Base-by-base conservation (phyloP, 768 basidiomycete genomes). In the Suillus sp. region DNA sequence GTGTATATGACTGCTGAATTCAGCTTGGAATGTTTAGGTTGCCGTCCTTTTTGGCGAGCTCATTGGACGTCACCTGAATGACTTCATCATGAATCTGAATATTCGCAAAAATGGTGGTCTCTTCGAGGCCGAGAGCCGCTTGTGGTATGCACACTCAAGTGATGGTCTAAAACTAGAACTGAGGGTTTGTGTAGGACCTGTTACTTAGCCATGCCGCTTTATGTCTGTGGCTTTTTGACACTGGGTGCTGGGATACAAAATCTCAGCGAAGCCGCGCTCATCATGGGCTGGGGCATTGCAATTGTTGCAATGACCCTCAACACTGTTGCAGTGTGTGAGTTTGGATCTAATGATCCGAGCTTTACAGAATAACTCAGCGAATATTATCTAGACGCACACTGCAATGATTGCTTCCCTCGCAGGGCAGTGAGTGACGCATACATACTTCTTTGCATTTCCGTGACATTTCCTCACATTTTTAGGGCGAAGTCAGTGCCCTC, bases 1-100 rank as follows among this genome's bases (percentile, higher is more conserved):
- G 18, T 51, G 9, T 18, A 3, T 18, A 18, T 50, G 16, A 18
- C 14, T 27, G 27, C 16, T 32, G 25, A 10, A 30, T 27, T 51
- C 18, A 30, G 18, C 27, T 18, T 51, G 16, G 4, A 51, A 18
- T 43, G 32, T 56, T 14, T 42, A 83, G 82, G 70, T 86, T 27
- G 84, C 80, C 0, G 79, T 81, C 13, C 48, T 85, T 11, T 66
- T 86, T 27, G 86, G 86, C 5, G 84, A 86, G 67, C 18, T 85
- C 2, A 70, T 80, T 5, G 85, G 86, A 40, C 77, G 80, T 7
- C 84, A 78, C 64, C 70, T 77, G 48, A 86, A 86, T 63, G 85
- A 86, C 60, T 75, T 75, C 70, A 78, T 84, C 42, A 81, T 83
- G 72, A 74, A 77, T 60, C 27, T 73, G n/a, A 75, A 70, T 48